Evolutionary conservation across 441 rosid species (phyloP).

Genomic region (Bruguiera hainesii): DNA sequence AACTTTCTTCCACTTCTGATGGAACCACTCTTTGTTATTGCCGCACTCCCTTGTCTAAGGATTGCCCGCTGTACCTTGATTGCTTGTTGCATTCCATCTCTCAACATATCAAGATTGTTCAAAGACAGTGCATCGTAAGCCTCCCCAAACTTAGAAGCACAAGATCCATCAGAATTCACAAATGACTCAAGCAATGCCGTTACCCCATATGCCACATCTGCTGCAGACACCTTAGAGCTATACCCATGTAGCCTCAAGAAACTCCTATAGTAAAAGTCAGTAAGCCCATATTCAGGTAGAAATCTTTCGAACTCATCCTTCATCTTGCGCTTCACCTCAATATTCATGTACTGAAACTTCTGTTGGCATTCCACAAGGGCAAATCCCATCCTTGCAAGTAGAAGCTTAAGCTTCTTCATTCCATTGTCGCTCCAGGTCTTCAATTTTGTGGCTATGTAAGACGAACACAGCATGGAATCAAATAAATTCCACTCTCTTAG

Average conservation of each 20-base stretch:
- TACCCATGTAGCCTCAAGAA: conserved; percentile 78
- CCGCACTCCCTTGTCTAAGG: conserved; percentile 90
- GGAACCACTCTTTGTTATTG: conserved; percentile 75
- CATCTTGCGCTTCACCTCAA: conserved; percentile 80
- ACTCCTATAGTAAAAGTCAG: conserved; percentile 79
- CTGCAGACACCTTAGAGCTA: conserved; percentile 89
- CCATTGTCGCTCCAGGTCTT: conserved; percentile 98
- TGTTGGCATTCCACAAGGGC: conserved; percentile 90
- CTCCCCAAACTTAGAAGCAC: conserved; percentile 84
- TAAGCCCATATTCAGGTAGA: conserved; percentile 83
- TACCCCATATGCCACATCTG: conserved; percentile 92
- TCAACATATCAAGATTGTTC: conserved; percentile 66
- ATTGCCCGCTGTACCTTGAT: conserved; percentile 84
- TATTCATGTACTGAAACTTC: conserved; percentile 91
- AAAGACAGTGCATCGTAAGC: conserved; percentile 92
- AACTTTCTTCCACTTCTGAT: conserved; percentile 86
- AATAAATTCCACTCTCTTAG: conserved; percentile 88
- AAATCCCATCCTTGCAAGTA: conserved; percentile 91
- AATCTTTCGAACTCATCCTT: conserved; percentile 78
- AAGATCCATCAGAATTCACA: conserved; percentile 57
- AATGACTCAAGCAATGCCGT: conserved; percentile 95
- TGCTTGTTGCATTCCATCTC: conserved; percentile 90
- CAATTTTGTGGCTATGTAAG: conserved; percentile 72
- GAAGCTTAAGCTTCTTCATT: conserved; percentile 84
- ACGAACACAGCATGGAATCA: conserved; percentile 93